A percentile compares a stretch with the other conserved stretches of the same genome.
Evolutionary conservation across 2,329 filamentous ascomycete species (phyloP).

Genomic region (Cladorrhinum sp.): DNA sequence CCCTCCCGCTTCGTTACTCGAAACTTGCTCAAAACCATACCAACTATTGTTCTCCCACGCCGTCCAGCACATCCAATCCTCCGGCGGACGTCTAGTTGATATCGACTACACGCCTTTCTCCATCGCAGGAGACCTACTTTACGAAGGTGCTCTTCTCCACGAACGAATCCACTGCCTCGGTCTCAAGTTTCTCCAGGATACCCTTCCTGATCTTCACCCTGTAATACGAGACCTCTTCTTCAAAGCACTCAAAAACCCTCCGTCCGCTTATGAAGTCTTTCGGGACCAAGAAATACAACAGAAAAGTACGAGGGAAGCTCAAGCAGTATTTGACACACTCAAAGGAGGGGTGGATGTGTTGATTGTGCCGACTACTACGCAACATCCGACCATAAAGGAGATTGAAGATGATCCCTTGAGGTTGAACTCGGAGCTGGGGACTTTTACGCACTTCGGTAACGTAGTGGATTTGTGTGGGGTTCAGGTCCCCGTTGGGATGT

Average conservation of each 20-base stretch:
- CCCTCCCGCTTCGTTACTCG: slow-evolving; percentile 44
- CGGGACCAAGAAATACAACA: slow-evolving; percentile 45
- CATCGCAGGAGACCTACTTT: slow-evolving; percentile 48
- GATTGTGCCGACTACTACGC: slow-evolving; percentile 49
- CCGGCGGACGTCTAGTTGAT: slow-evolving; percentile 37
- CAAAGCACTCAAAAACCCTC: slow-evolving; percentile 35
- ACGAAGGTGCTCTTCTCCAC: slow-evolving; percentile 49
- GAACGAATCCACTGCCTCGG: slow-evolving; percentile 45
- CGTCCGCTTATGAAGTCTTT: slow-evolving; percentile 46
- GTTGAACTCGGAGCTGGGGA: slow-evolving; percentile 47
- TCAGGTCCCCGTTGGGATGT: slow-evolving; percentile 45
- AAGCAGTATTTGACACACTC: slow-evolving; percentile 36
- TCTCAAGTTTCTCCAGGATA: slow-evolving; percentile 36
- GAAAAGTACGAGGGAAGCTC: slow-evolving; percentile 40
- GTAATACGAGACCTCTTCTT: slow-evolving; percentile 46
- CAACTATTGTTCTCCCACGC: slow-evolving; percentile 36
- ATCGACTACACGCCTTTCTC: slow-evolving; percentile 47
- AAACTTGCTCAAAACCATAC: slow-evolving; percentile 37
- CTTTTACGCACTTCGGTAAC: slow-evolving; percentile 54
- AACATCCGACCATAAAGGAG: slow-evolving; percentile 43
- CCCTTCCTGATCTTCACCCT: slow-evolving; percentile 44
- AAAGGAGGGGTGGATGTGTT: slow-evolving; percentile 38
- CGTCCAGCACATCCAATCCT: slow-evolving; percentile 35
- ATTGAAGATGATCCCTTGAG: slow-evolving; percentile 48
- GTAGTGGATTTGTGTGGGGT: slow-evolving; percentile 53